Evolutionary conservation across 257 asterid genomes (phyloP), one percentile per base, ranked within the genome.

Genomic region (Gentiana macrophylla): DNA sequence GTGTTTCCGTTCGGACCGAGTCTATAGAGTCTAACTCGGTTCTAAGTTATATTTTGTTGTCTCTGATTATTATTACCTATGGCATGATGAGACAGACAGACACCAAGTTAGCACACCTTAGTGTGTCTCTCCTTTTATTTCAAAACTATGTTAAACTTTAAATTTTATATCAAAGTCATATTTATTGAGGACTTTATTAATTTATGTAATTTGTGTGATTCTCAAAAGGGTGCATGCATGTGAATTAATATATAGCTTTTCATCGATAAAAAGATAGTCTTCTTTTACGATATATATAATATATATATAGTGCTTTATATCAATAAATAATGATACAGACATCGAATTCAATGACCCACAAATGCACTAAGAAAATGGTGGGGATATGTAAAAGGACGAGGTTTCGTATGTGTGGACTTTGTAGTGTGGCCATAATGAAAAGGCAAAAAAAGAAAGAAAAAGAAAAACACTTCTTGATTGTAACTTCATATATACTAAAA

Each of bases 171-270:
- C 35, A 60, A 47, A 24, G 24, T 49, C 51, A 53, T 15, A 54
- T 46, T 44, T 54, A 6, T 41, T 41, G 9, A 10, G 9, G 32
- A n/a, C 37, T 60, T 50, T 12, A 34, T 37, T 46, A 32, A 56
- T 49, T 57, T 55, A 54, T 79, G 82, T 70, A 70, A 75, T 51
- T 57, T 61, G 63, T 79, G 76, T 71, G 76, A 73, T 61, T 75
- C 77, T 59, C 52, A 44, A 66, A 70, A 70, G 56, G 63, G 72
- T 68, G 35, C 61, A 64, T 76, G 68, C 61, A 64, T 76, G 68
- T 78, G 80, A 76, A 63, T 71, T 75, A 73, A 68, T 54, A 63
- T 52, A 35, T 59, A 55, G 59, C 68, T 59, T 51, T 71, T 62
- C 63, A 24, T 13, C 24, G 72, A 64, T 74, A 41, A 41, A 41